Conservation (phyloP, 768 basidiomycete genomes). For the Brasilioporus rufonigricans region DNA sequence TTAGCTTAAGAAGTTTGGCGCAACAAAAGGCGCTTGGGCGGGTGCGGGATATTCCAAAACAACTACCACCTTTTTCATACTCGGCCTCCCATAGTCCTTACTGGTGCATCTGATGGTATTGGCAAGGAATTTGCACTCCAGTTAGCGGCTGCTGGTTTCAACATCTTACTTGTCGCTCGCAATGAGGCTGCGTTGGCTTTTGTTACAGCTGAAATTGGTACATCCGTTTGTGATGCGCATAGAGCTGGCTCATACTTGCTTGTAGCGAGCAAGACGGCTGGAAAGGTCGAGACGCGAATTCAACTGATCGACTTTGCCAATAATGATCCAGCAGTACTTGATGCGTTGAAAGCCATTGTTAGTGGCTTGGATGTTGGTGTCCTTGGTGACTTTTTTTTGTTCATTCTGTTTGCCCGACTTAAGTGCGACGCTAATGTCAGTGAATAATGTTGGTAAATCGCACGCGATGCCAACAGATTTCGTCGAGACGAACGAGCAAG, state of each 20-base stretch:
- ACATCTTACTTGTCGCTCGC: constrained; percentile 80
- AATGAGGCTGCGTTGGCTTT: constrained; percentile 59
- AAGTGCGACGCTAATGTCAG: constrained; percentile 37
- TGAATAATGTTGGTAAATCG: constrained; percentile 96
- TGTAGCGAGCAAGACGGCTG: constrained; percentile 35
- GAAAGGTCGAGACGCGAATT: constrained; percentile 54
- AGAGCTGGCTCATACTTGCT: constrained; percentile 17
- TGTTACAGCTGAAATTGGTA: constrained; percentile 76
- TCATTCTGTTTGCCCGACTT: background rate
- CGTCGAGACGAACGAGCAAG: constrained; percentile 67
- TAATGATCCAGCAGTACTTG: constrained; percentile 50
- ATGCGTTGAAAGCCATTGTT: constrained; percentile 46
- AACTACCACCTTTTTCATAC: background rate
- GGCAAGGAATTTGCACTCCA: constrained; percentile 92
- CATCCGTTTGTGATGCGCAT: background rate
- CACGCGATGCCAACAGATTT: constrained; percentile 85
- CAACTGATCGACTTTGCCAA: constrained; percentile 77
- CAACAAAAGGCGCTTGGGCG: constrained; percentile 89
- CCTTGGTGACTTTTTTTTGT: constrained; percentile 51
- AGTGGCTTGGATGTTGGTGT: constrained; percentile 67
- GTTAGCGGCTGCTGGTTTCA: constrained; percentile 85
- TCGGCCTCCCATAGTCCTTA: constrained; percentile 57
- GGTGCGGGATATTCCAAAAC: constrained; percentile 29
- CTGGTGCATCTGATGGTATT: constrained; percentile 95
- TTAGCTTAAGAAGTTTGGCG: constrained; percentile 78